Percentiles rank a stretch among this genome's conserved stretches.
phyloP scores from a whole-genome alignment of 306 rosid species.

The Fragaria vesca region DNA sequence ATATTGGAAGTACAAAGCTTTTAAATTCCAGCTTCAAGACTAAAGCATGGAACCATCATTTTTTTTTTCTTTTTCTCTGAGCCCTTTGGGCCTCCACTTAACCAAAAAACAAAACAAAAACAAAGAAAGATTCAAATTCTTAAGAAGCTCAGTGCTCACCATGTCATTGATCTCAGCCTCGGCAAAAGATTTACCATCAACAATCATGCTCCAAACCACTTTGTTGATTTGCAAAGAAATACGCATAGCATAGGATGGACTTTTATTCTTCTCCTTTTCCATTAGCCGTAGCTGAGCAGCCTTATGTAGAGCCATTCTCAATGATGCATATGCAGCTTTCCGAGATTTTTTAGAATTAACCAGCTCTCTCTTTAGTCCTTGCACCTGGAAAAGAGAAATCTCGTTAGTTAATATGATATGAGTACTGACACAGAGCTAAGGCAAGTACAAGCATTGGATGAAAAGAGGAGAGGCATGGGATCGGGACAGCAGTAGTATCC shows the following conservation, averaged over 20 bases:
- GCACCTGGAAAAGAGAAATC: constrained; percentile 61
- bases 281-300: constrained; percentile 85
- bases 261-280: constrained; percentile 96
- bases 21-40: background rate
- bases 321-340: constrained; percentile 80
- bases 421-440: background rate
- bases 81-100: background rate
- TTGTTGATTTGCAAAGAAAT: constrained; percentile 85
- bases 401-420: constrained; percentile 9
- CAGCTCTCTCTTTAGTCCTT: constrained; percentile 85
- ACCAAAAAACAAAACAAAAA: background rate
- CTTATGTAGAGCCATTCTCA: constrained; percentile 80
- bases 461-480: background rate
- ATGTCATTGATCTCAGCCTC: constrained; percentile 95
- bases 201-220: constrained; percentile 98
- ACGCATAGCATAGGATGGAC: constrained; percentile 98
- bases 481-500: too few species aligned
- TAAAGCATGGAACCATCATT: background rate
- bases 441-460: background rate
- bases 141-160: constrained; percentile 52
- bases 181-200: constrained; percentile 97
- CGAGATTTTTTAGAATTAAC: constrained; percentile 71
- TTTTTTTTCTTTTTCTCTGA: background rate
- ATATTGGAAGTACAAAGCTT: background rate
- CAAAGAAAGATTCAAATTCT: background rate